A percentile compares a stretch with the other conserved stretches of the same genome.
Evolutionary conservation across 2,329 filamentous ascomycete species (phyloP).

Genomic region (Aspergillus sp.): DNA sequence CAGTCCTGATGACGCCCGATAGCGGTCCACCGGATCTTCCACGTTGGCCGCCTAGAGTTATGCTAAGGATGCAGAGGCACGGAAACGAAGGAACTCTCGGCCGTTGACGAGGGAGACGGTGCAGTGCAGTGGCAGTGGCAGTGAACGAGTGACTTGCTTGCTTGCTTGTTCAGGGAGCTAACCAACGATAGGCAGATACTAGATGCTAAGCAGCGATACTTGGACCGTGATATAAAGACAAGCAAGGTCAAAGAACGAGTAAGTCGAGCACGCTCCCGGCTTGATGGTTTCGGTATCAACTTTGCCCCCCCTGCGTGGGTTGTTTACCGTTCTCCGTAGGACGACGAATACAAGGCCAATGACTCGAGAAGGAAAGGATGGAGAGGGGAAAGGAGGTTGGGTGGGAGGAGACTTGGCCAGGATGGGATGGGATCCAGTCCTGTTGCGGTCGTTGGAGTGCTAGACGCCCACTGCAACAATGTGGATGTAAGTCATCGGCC

Average conservation of each 20-base stretch:
- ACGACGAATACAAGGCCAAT: slow-evolving; percentile 9
- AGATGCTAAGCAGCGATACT: slow-evolving; percentile 15
- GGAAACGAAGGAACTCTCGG: slow-evolving; percentile 11
- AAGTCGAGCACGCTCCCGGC: neutral
- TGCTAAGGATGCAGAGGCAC: slow-evolving; percentile 14
- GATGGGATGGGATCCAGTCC: slow-evolving; percentile 7
- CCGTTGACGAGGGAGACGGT: slow-evolving; percentile 4
- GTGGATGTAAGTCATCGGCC: slow-evolving; percentile 1
- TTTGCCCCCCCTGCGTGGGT: slow-evolving; percentile 10
- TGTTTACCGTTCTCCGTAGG: slow-evolving; percentile 10
- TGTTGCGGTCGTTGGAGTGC: slow-evolving; percentile 6
- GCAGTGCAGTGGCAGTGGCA: slow-evolving; percentile 3
- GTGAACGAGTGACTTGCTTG: slow-evolving; percentile 12
- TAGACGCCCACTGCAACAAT: slow-evolving; percentile 2
- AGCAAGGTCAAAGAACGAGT: neutral
- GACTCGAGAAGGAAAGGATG: slow-evolving; percentile 1
- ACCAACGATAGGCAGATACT: slow-evolving; percentile 14
- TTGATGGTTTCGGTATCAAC: too few relatives aligned
- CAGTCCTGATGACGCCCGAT: slow-evolving; percentile 14
- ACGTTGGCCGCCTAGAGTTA: slow-evolving; percentile 15
- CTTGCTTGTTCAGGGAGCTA: slow-evolving; percentile 10
- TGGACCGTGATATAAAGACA: slow-evolving; percentile 6
- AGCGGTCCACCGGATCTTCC: slow-evolving; percentile 20
- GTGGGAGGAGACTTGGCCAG: slow-evolving; percentile 6
- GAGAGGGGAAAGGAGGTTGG: slow-evolving; percentile 9